Base-by-base conservation (phyloP, 495 filamentous ascomycete species). In the Bryoglossum gracile region DNA sequence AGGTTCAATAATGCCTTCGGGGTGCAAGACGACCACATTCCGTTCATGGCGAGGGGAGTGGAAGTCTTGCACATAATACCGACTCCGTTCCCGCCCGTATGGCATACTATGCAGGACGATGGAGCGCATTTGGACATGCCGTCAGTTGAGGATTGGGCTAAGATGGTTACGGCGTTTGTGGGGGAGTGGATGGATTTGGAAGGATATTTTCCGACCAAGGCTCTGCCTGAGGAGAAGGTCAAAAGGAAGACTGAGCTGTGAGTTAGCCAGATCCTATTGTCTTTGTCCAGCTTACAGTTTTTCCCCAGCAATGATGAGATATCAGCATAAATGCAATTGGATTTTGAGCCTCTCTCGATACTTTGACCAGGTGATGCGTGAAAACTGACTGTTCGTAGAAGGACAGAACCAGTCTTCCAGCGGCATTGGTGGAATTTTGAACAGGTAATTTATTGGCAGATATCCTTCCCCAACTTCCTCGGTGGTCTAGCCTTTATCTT, bases 131-230 rank as follows among this genome's bases (percentile, higher is more conserved):
- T 98, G 39, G 89, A 98, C 66, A 65, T 84, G 56, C 72, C 80
- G 10, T 94, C 87, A 0, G 81, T 90, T 25, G 76, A 87, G 60
- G 92, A 98, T 61, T 98, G 92, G 92, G 77, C 83, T 39, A 75
- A 74, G 54, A 77, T 98, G 14, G 63, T 87, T 23, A 83, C 84
- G 4, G 89, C 81, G 3, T 98, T 97, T 74, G 77, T 83, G 34
- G 86, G 82, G 0, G 92, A 95, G 65, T 97, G 89, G 88, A 80
- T 98, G 81, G 92, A 94, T 48, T 60, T 95, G 53, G 89, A 92
- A 50, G 83, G 81, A 2, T 81, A 75, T 41, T 67, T 90, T 24
- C 65, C 54, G 0, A 14, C 41, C 1, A 46, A 30, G 13, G 23
- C 38, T 5, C 19, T 45, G 16, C 53, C 52, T 25, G 45, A 45